phyloP scores from a whole-genome alignment of 805 yeast species.

The Dipodascus geniculatus region DNA sequence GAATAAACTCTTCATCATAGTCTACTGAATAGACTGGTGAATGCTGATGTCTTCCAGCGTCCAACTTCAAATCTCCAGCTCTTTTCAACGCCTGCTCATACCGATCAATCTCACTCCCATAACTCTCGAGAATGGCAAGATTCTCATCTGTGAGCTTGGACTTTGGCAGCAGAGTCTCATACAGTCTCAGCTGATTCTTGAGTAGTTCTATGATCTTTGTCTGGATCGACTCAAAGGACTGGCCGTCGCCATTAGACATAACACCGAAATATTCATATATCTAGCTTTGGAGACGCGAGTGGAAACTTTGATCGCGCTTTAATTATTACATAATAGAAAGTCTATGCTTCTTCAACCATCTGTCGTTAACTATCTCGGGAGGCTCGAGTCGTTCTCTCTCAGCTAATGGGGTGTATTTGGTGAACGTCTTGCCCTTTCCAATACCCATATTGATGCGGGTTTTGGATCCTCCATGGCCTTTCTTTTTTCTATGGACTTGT shows the following conservation, averaged over 20 bases:
- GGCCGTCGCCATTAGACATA: background rate
- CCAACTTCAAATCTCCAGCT: background rate
- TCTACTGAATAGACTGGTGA: background rate
- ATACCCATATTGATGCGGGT: constrained; percentile 53
- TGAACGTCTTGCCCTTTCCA: constrained; percentile 55
- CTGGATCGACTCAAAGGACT: background rate
- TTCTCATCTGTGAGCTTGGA: background rate
- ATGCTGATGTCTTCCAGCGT: background rate
- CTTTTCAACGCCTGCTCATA: background rate
- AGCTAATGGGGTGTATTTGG: constrained; percentile 44
- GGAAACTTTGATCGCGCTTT: too few species aligned
- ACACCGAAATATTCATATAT: too few species aligned
- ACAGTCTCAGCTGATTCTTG: background rate
- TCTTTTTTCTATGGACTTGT: background rate
- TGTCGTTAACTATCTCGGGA: constrained; percentile 57
- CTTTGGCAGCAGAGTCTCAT: background rate
- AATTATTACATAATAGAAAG: too few species aligned
- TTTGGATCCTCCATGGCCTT: background rate
- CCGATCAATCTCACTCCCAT: background rate
- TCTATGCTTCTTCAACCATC: constrained; percentile 38
- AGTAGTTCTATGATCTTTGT: background rate
- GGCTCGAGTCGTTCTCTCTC: constrained; percentile 49
- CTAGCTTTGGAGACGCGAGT: too few species aligned
- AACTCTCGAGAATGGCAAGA: background rate
- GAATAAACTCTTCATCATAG: background rate